Percentiles rank a stretch among this genome's conserved stretches.
Conservation (phyloP, 345 rosid species). For the Murraya koenigii region DNA sequence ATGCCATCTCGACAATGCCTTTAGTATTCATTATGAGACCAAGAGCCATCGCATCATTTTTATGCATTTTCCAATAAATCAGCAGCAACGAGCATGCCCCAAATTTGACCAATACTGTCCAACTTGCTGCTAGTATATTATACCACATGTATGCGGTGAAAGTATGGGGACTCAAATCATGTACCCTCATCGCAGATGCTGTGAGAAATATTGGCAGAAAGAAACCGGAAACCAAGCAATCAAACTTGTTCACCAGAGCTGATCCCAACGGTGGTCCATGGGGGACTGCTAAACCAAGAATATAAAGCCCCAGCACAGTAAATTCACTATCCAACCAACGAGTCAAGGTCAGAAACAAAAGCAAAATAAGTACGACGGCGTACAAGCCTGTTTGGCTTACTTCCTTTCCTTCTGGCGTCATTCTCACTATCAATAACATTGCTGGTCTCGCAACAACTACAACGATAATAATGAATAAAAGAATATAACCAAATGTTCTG, state of each 20-base stretch:
- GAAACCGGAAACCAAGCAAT: slow-evolving; percentile 6
- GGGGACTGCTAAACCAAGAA: slow-evolving; percentile 20
- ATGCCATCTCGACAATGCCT: not conserved
- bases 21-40: not conserved
- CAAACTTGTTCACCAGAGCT: slow-evolving; percentile 25
- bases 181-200: slow-evolving; percentile 17
- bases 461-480: not conserved
- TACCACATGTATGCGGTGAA: not conserved
- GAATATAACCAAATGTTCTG: too few species aligned
- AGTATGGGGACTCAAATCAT: not conserved
- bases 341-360: not conserved
- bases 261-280: slow-evolving; percentile 31
- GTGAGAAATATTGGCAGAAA: slow-evolving; percentile 22
- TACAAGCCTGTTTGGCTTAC: not conserved
- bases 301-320: slow-evolving; percentile 1
- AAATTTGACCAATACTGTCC: not conserved
- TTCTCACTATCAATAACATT: not conserved
- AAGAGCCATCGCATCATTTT: not conserved
- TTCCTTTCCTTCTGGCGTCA: not conserved
- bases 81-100: not conserved
- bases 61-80: slow-evolving; percentile 15
- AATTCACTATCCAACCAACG: not conserved
- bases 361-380: not conserved
- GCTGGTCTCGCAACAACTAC: not conserved
- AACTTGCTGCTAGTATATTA: not conserved